Percentiles rank a stretch among this genome's conserved stretches.
Conservation (phyloP, 192 early-diverging fungal genomes). For the Rhizophagus sp. region DNA sequence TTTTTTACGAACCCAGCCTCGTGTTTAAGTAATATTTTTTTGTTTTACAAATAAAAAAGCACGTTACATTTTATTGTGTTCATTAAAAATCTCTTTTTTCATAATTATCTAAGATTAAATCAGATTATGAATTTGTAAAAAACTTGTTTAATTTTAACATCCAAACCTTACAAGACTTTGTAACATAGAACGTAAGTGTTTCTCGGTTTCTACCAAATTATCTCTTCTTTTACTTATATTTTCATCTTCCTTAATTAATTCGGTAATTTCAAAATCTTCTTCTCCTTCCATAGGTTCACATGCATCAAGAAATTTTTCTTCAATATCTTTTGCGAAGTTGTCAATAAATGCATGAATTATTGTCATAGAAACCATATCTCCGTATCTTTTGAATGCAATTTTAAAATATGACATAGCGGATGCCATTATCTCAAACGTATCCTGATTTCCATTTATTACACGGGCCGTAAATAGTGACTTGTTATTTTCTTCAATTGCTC, state of each 20-base stretch:
- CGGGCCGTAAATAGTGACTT: too few species aligned
- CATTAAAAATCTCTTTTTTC: too few species aligned
- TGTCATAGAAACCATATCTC: neutral
- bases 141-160: neutral
- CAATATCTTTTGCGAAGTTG: neutral
- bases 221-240: neutral
- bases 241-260: neutral
- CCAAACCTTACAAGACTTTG: neutral
- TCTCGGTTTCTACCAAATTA: neutral
- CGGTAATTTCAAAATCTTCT: neutral
- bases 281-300: neutral
- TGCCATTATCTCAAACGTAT: neutral
- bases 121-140: too few species aligned
- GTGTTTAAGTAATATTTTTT: too few species aligned
- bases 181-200: neutral
- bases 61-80: too few species aligned
- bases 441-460: neutral
- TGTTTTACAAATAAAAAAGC: too few species aligned
- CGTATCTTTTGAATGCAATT: neutral
- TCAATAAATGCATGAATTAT: neutral
- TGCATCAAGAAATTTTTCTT: neutral
- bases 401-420: neutral
- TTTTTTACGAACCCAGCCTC: too few species aligned
- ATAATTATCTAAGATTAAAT: too few species aligned
- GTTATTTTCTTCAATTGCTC: too few species aligned